Conservation (phyloP, 2,329 filamentous ascomycete genomes). For the Exophiala phaeomuriformis region DNA sequence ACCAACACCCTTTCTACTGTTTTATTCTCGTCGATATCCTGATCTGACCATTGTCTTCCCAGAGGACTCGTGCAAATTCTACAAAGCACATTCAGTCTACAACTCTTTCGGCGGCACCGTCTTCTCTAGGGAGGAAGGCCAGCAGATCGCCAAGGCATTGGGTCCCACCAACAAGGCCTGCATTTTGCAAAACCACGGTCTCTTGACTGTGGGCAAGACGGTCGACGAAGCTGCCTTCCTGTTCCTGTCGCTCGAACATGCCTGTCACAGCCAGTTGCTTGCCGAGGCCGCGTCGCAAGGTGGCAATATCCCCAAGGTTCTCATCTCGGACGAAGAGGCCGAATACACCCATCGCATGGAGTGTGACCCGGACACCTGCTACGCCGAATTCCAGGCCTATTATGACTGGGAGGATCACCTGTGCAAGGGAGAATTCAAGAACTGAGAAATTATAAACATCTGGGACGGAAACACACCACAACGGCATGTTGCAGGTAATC, state of each 20-base stretch:
- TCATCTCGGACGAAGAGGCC: slow-evolving; percentile 42
- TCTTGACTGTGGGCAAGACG: slow-evolving; percentile 57
- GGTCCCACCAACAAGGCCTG: slow-evolving; percentile 22
- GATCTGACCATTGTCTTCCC: slow-evolving; percentile 31
- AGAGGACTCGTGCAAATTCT: slow-evolving; percentile 28
- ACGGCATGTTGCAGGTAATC: too few species aligned
- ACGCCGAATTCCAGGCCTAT: slow-evolving; percentile 26
- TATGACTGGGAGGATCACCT: slow-evolving; percentile 26
- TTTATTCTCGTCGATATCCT: not conserved
- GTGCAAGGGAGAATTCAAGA: slow-evolving; percentile 23
- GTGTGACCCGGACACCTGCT: slow-evolving; percentile 23
- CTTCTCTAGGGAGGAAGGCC: slow-evolving; percentile 55
- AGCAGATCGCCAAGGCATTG: slow-evolving; percentile 47
- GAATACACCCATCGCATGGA: slow-evolving; percentile 22
- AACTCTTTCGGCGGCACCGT: slow-evolving; percentile 57
- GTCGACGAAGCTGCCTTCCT: slow-evolving; percentile 68
- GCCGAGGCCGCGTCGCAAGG: slow-evolving; percentile 58
- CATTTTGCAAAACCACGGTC: slow-evolving; percentile 33
- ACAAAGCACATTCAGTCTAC: slow-evolving; percentile 57
- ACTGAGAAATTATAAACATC: slow-evolving; percentile 4
- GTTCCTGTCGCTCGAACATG: slow-evolving; percentile 61
- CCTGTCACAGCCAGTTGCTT: slow-evolving; percentile 59
- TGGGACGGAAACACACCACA: too few species aligned
- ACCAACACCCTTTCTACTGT: slow-evolving; percentile 49
- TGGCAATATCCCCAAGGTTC: slow-evolving; percentile 40